phyloP scores from a whole-genome alignment of 2,329 filamentous ascomycete genomes.

The Davidsoniella virescens region DNA sequence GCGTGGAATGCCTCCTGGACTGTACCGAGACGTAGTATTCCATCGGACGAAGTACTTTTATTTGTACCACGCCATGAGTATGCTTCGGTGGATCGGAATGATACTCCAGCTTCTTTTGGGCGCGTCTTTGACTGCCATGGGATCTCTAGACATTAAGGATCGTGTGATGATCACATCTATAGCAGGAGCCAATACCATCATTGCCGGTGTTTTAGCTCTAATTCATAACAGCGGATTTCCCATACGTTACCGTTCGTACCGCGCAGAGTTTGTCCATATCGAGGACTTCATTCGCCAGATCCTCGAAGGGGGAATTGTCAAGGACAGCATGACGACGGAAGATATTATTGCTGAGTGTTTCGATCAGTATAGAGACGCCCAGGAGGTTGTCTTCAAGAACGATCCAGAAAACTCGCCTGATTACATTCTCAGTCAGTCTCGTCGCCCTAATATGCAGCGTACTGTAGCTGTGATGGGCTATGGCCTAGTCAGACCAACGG shows the following conservation, averaged over 20 bases:
- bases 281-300: constrained; percentile 35
- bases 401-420: constrained; percentile 20
- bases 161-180: constrained; percentile 30
- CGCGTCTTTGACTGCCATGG: constrained; percentile 33
- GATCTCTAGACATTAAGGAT: constrained; percentile 23
- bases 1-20: constrained; percentile 29
- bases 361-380: constrained; percentile 28
- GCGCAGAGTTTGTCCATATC: constrained; percentile 31
- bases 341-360: constrained; percentile 33
- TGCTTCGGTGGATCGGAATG: constrained; percentile 30
- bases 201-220: constrained; percentile 33
- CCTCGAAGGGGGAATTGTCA: constrained; percentile 31
- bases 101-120: constrained; percentile 32
- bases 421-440: too few relatives aligned
- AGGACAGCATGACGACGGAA: constrained; percentile 26
- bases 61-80: constrained; percentile 27
- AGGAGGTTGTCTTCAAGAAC: constrained; percentile 31
- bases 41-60: constrained; percentile 29
- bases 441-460: too few relatives aligned
- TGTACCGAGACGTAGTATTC: constrained; percentile 32
- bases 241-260: constrained; percentile 33
- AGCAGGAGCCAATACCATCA: constrained; percentile 32
- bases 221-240: constrained; percentile 38
- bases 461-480: too few relatives aligned
- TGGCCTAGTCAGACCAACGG: too few relatives aligned